Base-by-base conservation (phyloP, 2,329 filamentous ascomycete species). In the Ramichloridium luteum region DNA sequence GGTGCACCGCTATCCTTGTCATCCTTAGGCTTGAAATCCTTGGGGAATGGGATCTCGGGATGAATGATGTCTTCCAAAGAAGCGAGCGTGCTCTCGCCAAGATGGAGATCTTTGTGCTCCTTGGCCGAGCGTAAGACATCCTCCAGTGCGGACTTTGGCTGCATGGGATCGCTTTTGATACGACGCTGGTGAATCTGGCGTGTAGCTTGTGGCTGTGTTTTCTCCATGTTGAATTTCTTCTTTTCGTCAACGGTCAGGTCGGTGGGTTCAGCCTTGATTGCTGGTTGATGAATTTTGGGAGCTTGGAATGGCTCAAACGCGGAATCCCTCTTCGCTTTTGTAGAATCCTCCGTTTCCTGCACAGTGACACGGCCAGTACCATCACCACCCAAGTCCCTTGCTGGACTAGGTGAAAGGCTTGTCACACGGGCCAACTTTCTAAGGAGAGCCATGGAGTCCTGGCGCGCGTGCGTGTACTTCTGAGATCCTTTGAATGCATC, bases 21-120 rank as follows among this genome's bases (percentile, higher is more conserved):
- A 5, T 35, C 42, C n/a, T 50, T 46, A 8, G 39, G 20, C 20
- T 41, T 29, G 11, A 29, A 14, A 5, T 28, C 28, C n/a, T 17
- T 8, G n/a, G 20, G 20, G n/a, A 8, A 8, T n/a, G n/a, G 6
- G 12, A 4, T 16, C 16, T 44, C 34, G 1, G 50, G 52, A 12
- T 51, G 41, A 9, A 62, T 53, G 9, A 67, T 54, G 20, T 62
- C 58, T 43, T 65, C 60, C 5, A 67, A 49, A 3, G 61, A 65
- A 27, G 62, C 56, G 26, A 66, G 57, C 3, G 63, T 67, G 12
- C 58, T 60, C 16, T 67, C 63, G 20, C 62, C 62, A 23, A 57
- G 55, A 17, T 50, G 44, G 10, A 36, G 30, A 12, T 56, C 50
- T 10, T 44, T 38, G 6, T 45, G 49, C 11, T 38, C 38, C 22